Conservation (phyloP, 106 monocot genomes). For the Phalaenopsis aphrodite region DNA sequence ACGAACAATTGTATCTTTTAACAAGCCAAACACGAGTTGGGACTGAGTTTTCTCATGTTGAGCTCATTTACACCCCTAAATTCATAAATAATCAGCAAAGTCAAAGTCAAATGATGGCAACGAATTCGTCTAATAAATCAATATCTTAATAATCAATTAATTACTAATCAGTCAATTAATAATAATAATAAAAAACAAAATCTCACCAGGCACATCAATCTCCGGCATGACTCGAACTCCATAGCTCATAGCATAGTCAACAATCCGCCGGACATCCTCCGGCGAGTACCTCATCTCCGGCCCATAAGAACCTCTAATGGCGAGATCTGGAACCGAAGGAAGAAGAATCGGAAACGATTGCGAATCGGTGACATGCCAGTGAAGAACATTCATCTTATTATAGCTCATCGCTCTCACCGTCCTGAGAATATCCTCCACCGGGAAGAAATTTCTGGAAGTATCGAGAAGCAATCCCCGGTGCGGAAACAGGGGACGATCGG, state of each 20-base stretch:
- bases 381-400: constrained; percentile 26
- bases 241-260: constrained; percentile 11
- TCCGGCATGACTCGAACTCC: constrained; percentile 25
- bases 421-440: constrained; percentile 14
- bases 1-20: too few relatives aligned
- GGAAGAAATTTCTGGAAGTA: constrained; percentile 16
- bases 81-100: too few relatives aligned
- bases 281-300: constrained; percentile 13
- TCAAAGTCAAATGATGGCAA: too few relatives aligned
- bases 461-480: constrained; percentile 22
- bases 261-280: constrained; percentile 10
- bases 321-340: constrained; percentile 21
- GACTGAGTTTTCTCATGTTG: too few relatives aligned
- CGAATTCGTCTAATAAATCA: too few relatives aligned
- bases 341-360: constrained; percentile 22
- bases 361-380: constrained; percentile 25
- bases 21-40: too few relatives aligned
- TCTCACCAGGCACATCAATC: constrained; percentile 18
- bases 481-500: constrained; percentile 20
- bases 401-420: constrained; percentile 13
- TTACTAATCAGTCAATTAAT: too few relatives aligned
- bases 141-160: too few relatives aligned
- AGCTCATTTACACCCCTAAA: too few relatives aligned
- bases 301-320: constrained; percentile 15
- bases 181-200: too few relatives aligned